phyloP scores from a whole-genome alignment of 441 rosid species.

The Corymbia calophylla region DNA sequence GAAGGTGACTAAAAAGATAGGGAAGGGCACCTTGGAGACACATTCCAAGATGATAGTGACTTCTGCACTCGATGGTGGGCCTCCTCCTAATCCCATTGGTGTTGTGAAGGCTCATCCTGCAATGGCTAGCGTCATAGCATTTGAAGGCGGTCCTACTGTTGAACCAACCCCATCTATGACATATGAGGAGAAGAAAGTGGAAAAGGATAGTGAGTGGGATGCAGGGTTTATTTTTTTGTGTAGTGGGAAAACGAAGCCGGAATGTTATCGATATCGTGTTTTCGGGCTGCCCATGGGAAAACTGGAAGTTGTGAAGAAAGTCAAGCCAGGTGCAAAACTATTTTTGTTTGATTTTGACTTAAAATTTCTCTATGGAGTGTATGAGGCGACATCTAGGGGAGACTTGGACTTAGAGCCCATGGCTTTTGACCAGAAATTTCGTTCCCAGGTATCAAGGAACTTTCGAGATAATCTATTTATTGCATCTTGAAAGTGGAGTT shows the following conservation, averaged over 20 bases:
- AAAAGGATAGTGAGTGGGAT: constrained; percentile 5
- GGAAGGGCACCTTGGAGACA: neutral
- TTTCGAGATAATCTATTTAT: neutral
- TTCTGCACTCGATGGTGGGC: neutral
- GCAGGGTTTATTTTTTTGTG: constrained; percentile 49
- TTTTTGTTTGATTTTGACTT: constrained; percentile 44
- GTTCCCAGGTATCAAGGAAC: constrained; percentile 19
- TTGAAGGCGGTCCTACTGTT: neutral
- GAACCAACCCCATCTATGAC: neutral
- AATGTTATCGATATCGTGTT: constrained; percentile 34
- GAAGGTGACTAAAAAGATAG: neutral
- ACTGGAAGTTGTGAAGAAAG: constrained; percentile 15
- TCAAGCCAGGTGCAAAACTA: constrained; percentile 41
- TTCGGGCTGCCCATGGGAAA: constrained; percentile 36
- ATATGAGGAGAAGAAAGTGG: neutral
- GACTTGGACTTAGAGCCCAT: constrained; percentile 21
- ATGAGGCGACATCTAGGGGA: constrained; percentile 35
- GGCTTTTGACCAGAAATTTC: constrained; percentile 23
- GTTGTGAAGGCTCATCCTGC: neutral
- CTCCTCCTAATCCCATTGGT: neutral
- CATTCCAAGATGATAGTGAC: neutral
- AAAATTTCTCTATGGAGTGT: constrained; percentile 42
- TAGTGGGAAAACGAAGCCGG: constrained; percentile 33
- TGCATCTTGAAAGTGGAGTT: neutral
- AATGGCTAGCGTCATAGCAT: neutral